Evolutionary conservation across 805 yeast species (phyloP).

Genomic region (Blastobotrys peoriensis): DNA sequence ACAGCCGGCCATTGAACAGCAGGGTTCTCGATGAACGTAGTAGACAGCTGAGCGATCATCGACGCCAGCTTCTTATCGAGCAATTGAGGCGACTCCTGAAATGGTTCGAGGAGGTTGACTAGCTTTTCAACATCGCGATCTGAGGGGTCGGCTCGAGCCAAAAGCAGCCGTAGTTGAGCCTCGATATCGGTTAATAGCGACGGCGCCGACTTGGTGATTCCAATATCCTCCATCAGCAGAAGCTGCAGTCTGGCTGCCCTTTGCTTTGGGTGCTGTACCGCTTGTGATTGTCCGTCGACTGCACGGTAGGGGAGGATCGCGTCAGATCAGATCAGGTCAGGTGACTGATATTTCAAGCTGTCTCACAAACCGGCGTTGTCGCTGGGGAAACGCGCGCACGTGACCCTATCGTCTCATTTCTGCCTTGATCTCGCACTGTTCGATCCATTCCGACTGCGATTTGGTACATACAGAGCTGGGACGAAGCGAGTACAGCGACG

Average conservation of each 20-base stretch:
- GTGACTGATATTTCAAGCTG: no score
- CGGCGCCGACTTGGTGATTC: constrained; percentile 18
- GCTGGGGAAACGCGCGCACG: no score
- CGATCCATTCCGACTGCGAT: no score
- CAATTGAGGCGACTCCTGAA: constrained; percentile 25
- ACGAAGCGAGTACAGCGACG: no score
- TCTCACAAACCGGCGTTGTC: no score
- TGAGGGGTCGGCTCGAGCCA: background rate
- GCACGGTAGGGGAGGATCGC: no score
- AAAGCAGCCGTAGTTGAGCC: background rate
- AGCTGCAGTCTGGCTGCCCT: background rate
- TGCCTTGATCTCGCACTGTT: no score
- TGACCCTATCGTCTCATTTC: no score
- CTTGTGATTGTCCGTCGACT: no score
- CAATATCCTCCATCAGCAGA: constrained; percentile 14
- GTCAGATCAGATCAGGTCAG: no score
- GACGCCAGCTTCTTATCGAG: constrained; percentile 18
- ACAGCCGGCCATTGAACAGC: constrained; percentile 22
- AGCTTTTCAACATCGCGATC: background rate
- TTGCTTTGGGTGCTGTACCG: background rate
- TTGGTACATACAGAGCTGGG: no score
- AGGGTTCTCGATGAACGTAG: constrained; percentile 3
- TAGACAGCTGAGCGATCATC: constrained; percentile 9
- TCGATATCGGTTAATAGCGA: constrained; percentile 11
- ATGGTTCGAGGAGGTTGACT: constrained; percentile 15